These are phyloP conservation scores for Linanthus parryae DNA, from an alignment of 148 eudicot species.

Conservation along the genomic window DNA sequence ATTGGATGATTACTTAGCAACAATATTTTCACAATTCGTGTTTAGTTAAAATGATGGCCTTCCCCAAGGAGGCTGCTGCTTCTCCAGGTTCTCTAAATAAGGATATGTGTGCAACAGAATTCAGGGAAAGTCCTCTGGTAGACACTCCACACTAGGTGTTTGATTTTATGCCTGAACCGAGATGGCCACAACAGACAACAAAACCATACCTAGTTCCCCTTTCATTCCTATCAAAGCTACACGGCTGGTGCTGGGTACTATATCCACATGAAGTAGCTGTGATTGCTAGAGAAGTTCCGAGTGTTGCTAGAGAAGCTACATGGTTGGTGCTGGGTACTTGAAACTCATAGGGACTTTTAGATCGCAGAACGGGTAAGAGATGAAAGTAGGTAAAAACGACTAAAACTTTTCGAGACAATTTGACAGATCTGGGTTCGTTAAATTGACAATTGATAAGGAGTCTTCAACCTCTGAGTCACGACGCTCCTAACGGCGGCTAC, in stretches of 20 bases:
- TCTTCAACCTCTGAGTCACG: no score
- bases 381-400: no score
- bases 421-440: no score
- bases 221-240: background rate
- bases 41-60: background rate
- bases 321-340: no score
- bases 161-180: conserved; percentile 17
- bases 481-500: no score
- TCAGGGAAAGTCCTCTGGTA: background rate
- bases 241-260: conserved; percentile 4
- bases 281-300: conserved; percentile 9
- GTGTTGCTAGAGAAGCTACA: no score
- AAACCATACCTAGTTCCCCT: background rate
- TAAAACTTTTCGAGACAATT: no score
- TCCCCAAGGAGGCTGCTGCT: background rate
- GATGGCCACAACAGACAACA: background rate
- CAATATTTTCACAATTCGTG: background rate
- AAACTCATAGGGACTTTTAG: no score
- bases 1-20: background rate
- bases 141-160: conserved; percentile 6
- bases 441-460: no score
- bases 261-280: conserved; percentile 21
- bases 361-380: no score
- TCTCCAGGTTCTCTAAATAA: background rate
- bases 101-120: background rate